Evolutionary conservation across 768 basidiomycete genomes (phyloP).

Genomic region (Chalciporus sphaerocephalus): DNA sequence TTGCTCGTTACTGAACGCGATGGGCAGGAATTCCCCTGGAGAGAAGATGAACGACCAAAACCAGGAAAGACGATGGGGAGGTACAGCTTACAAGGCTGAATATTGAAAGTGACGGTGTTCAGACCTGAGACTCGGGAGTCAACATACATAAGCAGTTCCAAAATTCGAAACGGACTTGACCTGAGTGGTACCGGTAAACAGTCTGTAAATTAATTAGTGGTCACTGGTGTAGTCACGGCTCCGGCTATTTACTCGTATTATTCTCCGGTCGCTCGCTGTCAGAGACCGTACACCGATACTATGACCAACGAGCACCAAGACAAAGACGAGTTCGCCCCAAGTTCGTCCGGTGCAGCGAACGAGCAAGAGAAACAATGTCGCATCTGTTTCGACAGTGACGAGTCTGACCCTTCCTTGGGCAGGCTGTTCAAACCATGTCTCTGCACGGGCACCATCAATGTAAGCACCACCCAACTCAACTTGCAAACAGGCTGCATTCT

Average conservation of each 20-base stretch:
- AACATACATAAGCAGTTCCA: too few relatives aligned
- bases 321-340: slow-evolving; percentile 1
- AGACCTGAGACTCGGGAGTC: too few relatives aligned
- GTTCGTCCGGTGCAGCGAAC: slow-evolving; percentile 11
- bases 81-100: background rate
- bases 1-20: background rate
- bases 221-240: too few relatives aligned
- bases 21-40: background rate
- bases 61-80: background rate
- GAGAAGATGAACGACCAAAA: background rate
- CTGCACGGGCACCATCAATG: slow-evolving; percentile 72
- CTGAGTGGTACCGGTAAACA: too few relatives aligned
- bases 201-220: too few relatives aligned
- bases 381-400: slow-evolving; percentile 73
- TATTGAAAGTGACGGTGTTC: too few relatives aligned
- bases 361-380: slow-evolving; percentile 66
- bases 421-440: slow-evolving; percentile 72
- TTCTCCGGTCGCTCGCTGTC: background rate
- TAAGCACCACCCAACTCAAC: slow-evolving; percentile 25
- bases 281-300: background rate
- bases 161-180: too few relatives aligned
- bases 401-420: slow-evolving; percentile 59
- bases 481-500: slow-evolving; percentile 8
- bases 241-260: background rate
- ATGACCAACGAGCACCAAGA: slow-evolving; percentile 18